Conservation (phyloP, 164 flowering plant species). For the Chimonanthus salicifolius region DNA sequence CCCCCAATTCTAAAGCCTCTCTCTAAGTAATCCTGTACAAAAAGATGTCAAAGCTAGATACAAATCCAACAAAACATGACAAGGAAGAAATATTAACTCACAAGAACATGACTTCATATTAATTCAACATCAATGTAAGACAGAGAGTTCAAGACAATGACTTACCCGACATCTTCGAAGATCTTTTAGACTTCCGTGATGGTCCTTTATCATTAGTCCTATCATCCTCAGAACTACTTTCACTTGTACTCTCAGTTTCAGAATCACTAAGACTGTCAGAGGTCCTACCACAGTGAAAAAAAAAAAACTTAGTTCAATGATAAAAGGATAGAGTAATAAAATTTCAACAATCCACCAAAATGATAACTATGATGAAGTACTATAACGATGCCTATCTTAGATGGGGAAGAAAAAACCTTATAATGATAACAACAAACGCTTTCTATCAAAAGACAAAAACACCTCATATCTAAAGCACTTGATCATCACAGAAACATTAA, state of each 20-base stretch:
- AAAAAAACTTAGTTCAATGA: not conserved
- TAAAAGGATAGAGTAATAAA: not conserved
- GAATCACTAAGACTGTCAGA: slow-evolving; percentile 47
- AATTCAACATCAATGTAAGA: too few species aligned
- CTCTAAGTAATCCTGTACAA: too few species aligned
- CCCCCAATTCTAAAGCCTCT: too few species aligned
- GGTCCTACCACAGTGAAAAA: slow-evolving; percentile 26
- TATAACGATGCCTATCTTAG: not conserved
- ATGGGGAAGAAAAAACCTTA: not conserved
- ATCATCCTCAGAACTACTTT: slow-evolving; percentile 39
- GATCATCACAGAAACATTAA: too few species aligned
- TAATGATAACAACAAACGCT: not conserved
- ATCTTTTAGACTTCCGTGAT: slow-evolving; percentile 31
- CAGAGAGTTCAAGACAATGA: not conserved
- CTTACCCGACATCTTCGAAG: slow-evolving; percentile 25
- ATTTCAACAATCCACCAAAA: not conserved
- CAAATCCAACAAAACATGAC: too few species aligned
- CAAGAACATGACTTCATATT: too few species aligned
- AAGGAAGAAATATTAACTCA: too few species aligned
- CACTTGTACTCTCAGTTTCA: slow-evolving; percentile 45
- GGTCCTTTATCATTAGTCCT: slow-evolving; percentile 27
- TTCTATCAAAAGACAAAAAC: not conserved
- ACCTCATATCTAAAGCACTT: not conserved
- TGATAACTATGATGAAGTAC: not conserved
- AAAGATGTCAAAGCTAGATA: too few species aligned